Evolutionary conservation across 495 filamentous ascomycete species (phyloP), one percentile per base, ranked within the genome.

Genomic region (Penicillium ucsense): DNA sequence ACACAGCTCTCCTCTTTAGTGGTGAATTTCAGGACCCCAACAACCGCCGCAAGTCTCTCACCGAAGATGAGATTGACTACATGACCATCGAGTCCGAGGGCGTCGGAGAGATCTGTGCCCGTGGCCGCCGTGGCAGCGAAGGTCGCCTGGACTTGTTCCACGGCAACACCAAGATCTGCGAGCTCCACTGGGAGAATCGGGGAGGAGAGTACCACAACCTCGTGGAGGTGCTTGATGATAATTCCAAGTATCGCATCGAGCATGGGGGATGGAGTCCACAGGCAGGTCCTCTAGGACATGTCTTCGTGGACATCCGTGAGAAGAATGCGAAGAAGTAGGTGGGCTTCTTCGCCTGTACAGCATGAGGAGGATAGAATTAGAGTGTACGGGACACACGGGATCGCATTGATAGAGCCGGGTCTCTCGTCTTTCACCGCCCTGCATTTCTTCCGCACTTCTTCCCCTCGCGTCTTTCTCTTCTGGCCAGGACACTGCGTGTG

Each of bases 131-230:
- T 11, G 66, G 66, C 51, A 67, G 64, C 38, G 66, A 69, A 40
- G 66, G 66, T 31, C 60, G 64, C 35, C 52, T 69, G 30, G 66
- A 69, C 49, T 47, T 69, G 10, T 69, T 66, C 50, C 59, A 67
- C 49, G 59, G 56, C 47, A 50, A 67, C 27, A 40, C 38, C 44
- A 69, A 69, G 57, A 69, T 69, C 38, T 69, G 66, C 41, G 66
- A 69, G 44, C 55, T 69, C 10, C 66, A 69, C 43, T 69, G 66
- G 66, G 66, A 69, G 49, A 69, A 69, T 46, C 57, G 64, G 12
- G 49, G 52, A 5, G 57, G 57, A 34, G 52, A 57, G 0, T 38
- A 36, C 10, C 27, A 41, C 35, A 69, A 69, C 31, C 42, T 60
- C 28, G 60, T 69, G 32, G 66, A 69, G 53, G 49, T 59, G 48